phyloP scores from a whole-genome alignment of 2,329 filamentous ascomycete species.

The Phaeophleospora eucalypticola region DNA sequence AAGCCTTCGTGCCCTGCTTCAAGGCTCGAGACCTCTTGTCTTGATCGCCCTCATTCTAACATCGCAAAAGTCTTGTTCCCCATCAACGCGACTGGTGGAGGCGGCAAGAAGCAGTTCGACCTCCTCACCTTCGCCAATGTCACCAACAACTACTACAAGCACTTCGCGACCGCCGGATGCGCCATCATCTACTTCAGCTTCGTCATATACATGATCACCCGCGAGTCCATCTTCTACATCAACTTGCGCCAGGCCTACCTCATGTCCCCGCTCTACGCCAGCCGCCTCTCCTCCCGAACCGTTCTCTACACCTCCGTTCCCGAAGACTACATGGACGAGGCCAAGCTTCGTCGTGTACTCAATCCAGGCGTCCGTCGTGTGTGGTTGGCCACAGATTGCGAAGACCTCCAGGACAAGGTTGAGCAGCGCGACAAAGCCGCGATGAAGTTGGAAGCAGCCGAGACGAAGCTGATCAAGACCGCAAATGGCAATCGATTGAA shows the following conservation, averaged over 20 bases:
- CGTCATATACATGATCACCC: conserved; percentile 79
- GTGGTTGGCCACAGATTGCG: conserved; percentile 76
- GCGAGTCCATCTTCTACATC: conserved; percentile 87
- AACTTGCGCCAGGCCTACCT: conserved; percentile 91
- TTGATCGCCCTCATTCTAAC: not conserved
- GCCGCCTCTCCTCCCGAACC: conserved; percentile 82
- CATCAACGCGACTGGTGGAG: conserved; percentile 78
- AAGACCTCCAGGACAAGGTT: conserved; percentile 74
- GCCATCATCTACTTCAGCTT: conserved; percentile 83
- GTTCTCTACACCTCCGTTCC: conserved; percentile 87
- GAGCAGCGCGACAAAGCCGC: conserved; percentile 76
- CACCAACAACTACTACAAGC: conserved; percentile 52
- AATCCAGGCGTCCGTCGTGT: conserved; percentile 74
- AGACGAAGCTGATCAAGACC: conserved; percentile 76
- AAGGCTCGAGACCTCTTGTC: too few relatives aligned
- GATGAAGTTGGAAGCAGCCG: conserved; percentile 77
- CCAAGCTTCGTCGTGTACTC: conserved; percentile 74
- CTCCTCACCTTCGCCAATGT: conserved; percentile 77
- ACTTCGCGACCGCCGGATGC: conserved; percentile 77
- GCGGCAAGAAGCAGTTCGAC: conserved; percentile 62
- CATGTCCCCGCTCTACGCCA: conserved; percentile 76
- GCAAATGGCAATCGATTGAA: conserved; percentile 71
- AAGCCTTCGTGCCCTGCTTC: too few relatives aligned
- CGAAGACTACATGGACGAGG: conserved; percentile 68
- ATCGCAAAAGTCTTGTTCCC: conserved; percentile 64